Evolutionary conservation across 1,284 basidiomycete genomes (phyloP).

Genomic region (Melampsora abietis-canadensis): DNA sequence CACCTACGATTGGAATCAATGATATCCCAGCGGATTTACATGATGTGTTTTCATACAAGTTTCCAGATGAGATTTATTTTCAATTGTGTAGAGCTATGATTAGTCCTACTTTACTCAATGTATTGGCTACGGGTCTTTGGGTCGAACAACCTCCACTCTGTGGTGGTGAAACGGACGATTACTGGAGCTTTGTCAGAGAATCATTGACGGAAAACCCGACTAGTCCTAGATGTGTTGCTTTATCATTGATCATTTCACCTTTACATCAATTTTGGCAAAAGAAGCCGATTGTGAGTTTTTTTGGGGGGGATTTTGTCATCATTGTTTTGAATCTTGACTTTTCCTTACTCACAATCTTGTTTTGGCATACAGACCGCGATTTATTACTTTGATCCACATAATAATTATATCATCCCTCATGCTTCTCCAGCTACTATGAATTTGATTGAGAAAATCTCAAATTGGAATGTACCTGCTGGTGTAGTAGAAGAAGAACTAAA

Average conservation of each 20-base stretch:
- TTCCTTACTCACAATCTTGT: neutral
- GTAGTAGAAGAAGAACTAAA: conserved; percentile 91
- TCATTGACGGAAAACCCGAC: conserved; percentile 88
- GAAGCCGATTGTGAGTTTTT: conserved; percentile 40
- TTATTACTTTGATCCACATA: conserved; percentile 56
- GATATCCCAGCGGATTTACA: conserved; percentile 89
- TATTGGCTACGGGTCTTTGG: conserved; percentile 77
- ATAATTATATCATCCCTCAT: conserved; percentile 61
- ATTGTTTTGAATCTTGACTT: neutral
- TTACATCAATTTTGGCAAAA: conserved; percentile 44
- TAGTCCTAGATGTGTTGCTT: conserved; percentile 80
- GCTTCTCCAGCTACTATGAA: conserved; percentile 74
- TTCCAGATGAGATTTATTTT: conserved; percentile 95
- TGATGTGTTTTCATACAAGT: conserved; percentile 88
- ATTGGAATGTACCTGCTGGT: conserved; percentile 86
- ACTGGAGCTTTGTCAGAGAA: conserved; percentile 89
- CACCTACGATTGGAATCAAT: conserved; percentile 57
- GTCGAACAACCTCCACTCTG: conserved; percentile 86
- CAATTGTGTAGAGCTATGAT: conserved; percentile 90
- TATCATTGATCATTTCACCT: conserved; percentile 33
- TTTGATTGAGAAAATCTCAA: conserved; percentile 77
- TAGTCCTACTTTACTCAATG: conserved; percentile 79
- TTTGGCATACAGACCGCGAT: conserved; percentile 52
- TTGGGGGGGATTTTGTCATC: neutral
- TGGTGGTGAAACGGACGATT: conserved; percentile 91